Conservation (phyloP, 352 stramenopile species). For the Phytophthora palmivora region DNA sequence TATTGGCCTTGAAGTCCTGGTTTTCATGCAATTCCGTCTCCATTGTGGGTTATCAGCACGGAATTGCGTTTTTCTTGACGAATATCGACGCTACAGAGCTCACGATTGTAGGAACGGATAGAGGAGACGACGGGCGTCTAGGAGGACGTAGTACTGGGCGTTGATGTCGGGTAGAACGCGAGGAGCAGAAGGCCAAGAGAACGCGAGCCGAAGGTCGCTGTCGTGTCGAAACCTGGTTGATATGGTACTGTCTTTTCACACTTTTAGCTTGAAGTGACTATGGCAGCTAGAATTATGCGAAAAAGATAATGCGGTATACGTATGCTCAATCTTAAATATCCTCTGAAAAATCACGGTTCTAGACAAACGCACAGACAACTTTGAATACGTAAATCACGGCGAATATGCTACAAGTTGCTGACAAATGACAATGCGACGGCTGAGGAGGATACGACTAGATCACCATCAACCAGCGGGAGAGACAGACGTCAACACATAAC, state of each 20-base stretch:
- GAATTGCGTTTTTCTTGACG: constrained; percentile 21
- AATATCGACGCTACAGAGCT: constrained; percentile 16
- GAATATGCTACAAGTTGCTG: too few species aligned
- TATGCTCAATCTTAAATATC: too few species aligned
- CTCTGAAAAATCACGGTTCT: too few species aligned
- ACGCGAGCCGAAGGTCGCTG: constrained; percentile 21
- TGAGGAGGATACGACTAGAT: too few species aligned
- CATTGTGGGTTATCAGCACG: constrained; percentile 3
- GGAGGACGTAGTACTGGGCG: not conserved
- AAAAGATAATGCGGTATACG: not conserved
- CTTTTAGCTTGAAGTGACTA: constrained; percentile 18
- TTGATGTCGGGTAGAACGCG: not conserved
- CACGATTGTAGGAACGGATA: not conserved
- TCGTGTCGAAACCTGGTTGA: constrained; percentile 9
- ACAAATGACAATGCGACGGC: too few species aligned
- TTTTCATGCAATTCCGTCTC: constrained; percentile 7
- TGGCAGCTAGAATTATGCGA: not conserved
- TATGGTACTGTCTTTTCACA: constrained; percentile 18
- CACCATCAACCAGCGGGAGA: too few species aligned
- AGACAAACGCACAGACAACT: too few species aligned
- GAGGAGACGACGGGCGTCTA: not conserved
- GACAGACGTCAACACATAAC: too few species aligned
- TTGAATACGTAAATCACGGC: too few species aligned
- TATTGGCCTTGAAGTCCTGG: constrained; percentile 1
- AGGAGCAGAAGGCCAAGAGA: not conserved